Conservation (phyloP, 352 stramenopile genomes). For the Plasmopara viticola region DNA sequence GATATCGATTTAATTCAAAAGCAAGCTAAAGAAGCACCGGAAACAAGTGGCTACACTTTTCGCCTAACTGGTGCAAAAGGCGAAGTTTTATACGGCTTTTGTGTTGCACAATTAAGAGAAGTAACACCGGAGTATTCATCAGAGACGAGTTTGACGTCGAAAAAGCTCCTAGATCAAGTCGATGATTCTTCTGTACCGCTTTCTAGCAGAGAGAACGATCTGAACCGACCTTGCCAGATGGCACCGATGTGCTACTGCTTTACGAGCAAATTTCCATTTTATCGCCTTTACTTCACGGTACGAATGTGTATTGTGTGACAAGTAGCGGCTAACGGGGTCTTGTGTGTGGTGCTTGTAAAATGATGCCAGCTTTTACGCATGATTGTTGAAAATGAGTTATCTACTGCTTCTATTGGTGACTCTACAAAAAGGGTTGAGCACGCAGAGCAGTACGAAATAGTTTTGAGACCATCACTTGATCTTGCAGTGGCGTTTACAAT, state of each 20-base stretch:
- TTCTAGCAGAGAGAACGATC: conserved; percentile 10
- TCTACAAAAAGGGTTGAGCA: conserved; percentile 8
- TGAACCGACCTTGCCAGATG: conserved; percentile 25
- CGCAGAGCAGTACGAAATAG: conserved; percentile 47
- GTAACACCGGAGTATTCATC: conserved; percentile 14
- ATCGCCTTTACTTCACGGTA: conserved; percentile 78
- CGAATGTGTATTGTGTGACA: not conserved
- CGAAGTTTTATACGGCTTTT: conserved; percentile 77
- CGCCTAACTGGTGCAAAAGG: conserved; percentile 79
- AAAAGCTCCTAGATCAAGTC: not conserved
- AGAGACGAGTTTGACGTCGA: not conserved
- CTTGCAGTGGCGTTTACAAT: conserved; percentile 52
- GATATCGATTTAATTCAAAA: conserved; percentile 54
- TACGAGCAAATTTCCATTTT: conserved; percentile 86
- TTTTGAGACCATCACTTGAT: conserved; percentile 43
- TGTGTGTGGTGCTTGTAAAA: not conserved
- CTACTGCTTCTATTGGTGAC: not conserved
- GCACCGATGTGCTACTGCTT: conserved; percentile 77
- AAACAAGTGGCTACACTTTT: conserved; percentile 73
- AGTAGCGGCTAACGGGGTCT: not conserved
- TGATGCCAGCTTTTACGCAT: conserved; percentile 49
- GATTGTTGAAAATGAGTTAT: conserved; percentile 60
- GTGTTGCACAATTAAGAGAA: conserved; percentile 55
- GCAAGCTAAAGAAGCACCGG: conserved; percentile 53
- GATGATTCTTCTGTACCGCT: conserved; percentile 8